Conservation (phyloP, 495 filamentous ascomycete genomes). For the Aspergillus panamensis region DNA sequence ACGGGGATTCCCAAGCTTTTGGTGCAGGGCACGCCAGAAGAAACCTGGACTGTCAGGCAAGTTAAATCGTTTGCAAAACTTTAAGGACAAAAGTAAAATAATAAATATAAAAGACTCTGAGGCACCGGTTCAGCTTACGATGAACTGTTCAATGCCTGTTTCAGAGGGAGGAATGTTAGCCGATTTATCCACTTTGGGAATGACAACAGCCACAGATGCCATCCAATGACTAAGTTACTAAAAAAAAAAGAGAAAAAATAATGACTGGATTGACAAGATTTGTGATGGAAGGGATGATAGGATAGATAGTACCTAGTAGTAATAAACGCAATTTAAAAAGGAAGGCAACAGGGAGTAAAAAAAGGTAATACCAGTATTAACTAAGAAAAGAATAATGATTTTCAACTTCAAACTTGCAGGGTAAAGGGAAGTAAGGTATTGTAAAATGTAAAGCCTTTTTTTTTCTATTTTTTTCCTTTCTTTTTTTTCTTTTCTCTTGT, state of each 20-base stretch:
- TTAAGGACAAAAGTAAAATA: constrained; percentile 3
- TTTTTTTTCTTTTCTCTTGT: constrained; percentile 3
- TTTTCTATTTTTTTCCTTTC: constrained; percentile 10
- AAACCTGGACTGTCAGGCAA: constrained; percentile 19
- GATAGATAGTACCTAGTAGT: constrained; percentile 1
- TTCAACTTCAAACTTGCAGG: constrained; percentile 9
- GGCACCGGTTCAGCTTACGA: constrained; percentile 19
- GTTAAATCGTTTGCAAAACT: constrained; percentile 14
- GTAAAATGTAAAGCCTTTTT: constrained; percentile 10
- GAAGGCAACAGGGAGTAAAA: constrained; percentile 7
- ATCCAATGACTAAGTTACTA: constrained; percentile 13
- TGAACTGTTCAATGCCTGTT: constrained; percentile 19
- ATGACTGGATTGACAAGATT: constrained; percentile 5
- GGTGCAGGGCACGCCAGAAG: constrained; percentile 13
- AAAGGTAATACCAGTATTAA: constrained; percentile 7
- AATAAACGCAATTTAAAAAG: not conserved
- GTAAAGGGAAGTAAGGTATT: constrained; percentile 15
- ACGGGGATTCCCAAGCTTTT: constrained; percentile 35
- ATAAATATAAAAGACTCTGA: constrained; percentile 6
- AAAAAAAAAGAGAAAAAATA: constrained; percentile 15
- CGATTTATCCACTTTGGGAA: constrained; percentile 21
- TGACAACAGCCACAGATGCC: constrained; percentile 20
- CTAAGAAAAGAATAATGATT: constrained; percentile 6
- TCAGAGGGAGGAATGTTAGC: constrained; percentile 22
- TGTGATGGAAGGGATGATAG: constrained; percentile 3